Evolutionary conservation across 306 rosid species (phyloP).

Genomic region (Astragalus glycyphyllos): DNA sequence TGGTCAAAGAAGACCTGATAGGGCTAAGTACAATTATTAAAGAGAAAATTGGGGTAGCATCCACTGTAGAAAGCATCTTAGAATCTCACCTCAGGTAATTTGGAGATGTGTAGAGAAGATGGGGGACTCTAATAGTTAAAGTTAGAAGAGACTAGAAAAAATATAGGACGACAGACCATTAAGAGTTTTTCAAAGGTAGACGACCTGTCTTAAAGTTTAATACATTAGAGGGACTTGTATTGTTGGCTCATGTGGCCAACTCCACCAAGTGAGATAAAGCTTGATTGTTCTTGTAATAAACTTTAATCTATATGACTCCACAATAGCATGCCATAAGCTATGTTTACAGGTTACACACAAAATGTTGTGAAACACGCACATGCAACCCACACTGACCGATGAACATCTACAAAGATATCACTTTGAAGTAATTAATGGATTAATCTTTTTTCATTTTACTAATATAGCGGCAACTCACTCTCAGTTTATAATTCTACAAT

Average conservation of each 20-base stretch:
- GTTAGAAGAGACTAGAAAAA: constrained; percentile 6
- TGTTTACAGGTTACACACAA: constrained; percentile 22
- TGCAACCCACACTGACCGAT: background rate
- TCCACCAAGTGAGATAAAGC: background rate
- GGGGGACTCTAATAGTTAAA: background rate
- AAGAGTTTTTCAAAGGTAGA: background rate
- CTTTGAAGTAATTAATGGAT: constrained; percentile 14
- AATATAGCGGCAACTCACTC: constrained; percentile 8
- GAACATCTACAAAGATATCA: constrained; percentile 6
- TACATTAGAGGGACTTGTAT: background rate
- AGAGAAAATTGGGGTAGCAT: background rate
- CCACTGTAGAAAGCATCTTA: background rate
- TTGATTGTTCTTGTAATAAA: background rate
- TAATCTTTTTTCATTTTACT: background rate
- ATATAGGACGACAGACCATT: background rate
- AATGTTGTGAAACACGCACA: constrained; percentile 8
- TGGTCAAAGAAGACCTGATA: background rate
- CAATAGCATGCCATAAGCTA: constrained; percentile 5
- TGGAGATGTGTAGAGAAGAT: constrained; percentile 11
- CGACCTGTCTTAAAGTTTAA: background rate
- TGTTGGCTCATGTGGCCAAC: background rate
- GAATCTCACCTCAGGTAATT: background rate
- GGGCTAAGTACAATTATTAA: background rate
- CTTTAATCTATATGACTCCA: constrained; percentile 3
- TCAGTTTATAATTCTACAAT: constrained; percentile 29